Conservation (phyloP, 352 stramenopile species). For the Phytophthora macrochlamydospora region DNA sequence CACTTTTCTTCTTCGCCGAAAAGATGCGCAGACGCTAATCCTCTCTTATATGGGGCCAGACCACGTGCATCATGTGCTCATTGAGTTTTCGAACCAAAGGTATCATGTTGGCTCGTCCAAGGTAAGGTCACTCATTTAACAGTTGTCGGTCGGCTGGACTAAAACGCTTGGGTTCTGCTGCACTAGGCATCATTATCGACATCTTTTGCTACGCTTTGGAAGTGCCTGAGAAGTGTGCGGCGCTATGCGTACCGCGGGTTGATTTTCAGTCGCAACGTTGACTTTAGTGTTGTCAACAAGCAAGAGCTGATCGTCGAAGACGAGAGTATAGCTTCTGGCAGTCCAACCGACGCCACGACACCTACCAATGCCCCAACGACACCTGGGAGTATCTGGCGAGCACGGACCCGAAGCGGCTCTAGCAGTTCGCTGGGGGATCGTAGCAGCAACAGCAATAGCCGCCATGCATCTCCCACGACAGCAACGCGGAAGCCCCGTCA, state of each 20-base stretch:
- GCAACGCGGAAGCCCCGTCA: slow-evolving; percentile 32
- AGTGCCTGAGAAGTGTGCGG: slow-evolving; percentile 79
- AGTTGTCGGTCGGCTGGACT: too few relatives aligned
- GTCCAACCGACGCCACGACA: slow-evolving; percentile 20
- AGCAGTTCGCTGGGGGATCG: slow-evolving; percentile 46
- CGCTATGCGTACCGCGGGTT: slow-evolving; percentile 79
- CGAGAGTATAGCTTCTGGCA: slow-evolving; percentile 18
- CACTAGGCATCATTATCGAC: slow-evolving; percentile 55
- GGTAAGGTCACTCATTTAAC: slow-evolving; percentile 28
- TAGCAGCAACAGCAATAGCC: slow-evolving; percentile 39
- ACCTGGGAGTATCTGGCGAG: slow-evolving; percentile 46
- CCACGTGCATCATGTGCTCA: slow-evolving; percentile 83
- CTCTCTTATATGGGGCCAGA: slow-evolving; percentile 74
- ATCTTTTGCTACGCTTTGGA: slow-evolving; percentile 68
- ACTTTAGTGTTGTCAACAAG: slow-evolving; percentile 78
- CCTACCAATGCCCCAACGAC: slow-evolving; percentile 23
- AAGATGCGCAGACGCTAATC: slow-evolving; percentile 81
- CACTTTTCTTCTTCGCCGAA: slow-evolving; percentile 81
- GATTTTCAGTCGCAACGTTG: slow-evolving; percentile 70
- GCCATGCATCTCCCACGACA: slow-evolving; percentile 39
- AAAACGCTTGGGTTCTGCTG: background rate
- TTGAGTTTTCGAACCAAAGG: slow-evolving; percentile 69
- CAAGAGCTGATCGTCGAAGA: slow-evolving; percentile 54
- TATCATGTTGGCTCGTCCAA: slow-evolving; percentile 85
- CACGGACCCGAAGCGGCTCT: slow-evolving; percentile 50